Evolutionary conservation across 192 early-diverging fungal species (phyloP), one percentile per base, ranked within the genome.

Genomic region (Piromyces finnis): DNA sequence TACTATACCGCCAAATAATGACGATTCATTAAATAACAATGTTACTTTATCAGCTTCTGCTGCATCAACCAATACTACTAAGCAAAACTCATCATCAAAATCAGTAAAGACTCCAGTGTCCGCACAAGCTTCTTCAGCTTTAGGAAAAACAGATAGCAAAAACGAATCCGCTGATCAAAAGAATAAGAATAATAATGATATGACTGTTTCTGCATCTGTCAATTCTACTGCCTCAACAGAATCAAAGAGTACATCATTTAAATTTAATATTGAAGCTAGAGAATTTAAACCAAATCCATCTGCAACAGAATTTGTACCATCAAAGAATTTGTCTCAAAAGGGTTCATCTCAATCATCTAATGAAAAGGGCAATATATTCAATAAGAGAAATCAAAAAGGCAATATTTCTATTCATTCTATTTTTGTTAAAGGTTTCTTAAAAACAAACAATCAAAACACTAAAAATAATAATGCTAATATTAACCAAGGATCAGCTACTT

Each of bases 251-350:
- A 68, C 51, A 5, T 68, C 51, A 15, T 92, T 92, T 80, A 93
- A 92, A 77, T 87, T 94, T 77, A 94, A 93, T 82, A 83, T 88
- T 78, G 93, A 93, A 82, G 93, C 92, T 6, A 89, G 89, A 0
- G 90, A 89, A 29, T 94, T 93, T 84, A 94, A 93, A 82, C 93
- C 93, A 29, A 94, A 91, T 78, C 90, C 88, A 30, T 81, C 87
- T 26, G 93, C 93, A 1, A 79, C 90, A 28, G 85, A 88, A 16
- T 93, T 94, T 85, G 90, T 91, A 37, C 93, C 93, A 30, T 92
- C 89, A 82, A 78, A 87, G 78, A 82, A 83, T 29, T 68, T 85
- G 1, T 81, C 83, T 26, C 1, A 17, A n/a, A 68, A 68, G 17
- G 51, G 51, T 22, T 68, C 51, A 68, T 68, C 51, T 7, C 51